Evolutionary conservation across 1,284 basidiomycete genomes (phyloP), one percentile per base, ranked within the genome.

Genomic region (Cryptococcus sp.): DNA sequence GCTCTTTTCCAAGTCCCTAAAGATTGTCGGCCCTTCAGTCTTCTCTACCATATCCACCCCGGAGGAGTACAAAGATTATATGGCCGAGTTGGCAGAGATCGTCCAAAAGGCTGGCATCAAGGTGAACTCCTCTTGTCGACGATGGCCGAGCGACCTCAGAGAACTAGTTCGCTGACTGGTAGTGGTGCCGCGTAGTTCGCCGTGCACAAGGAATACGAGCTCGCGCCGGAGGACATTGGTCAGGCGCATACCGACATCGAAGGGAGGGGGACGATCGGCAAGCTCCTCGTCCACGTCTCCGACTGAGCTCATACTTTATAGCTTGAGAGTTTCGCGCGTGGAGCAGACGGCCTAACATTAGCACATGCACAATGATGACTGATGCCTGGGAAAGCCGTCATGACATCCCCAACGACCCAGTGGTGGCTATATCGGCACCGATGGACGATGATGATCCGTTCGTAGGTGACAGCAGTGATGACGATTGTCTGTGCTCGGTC

Each of bases 1-100:
- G 68, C 83, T 97, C 20, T 80, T 82, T 0, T 81, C 85, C 61
- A 98, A 95, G 81, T 94, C 94, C 65, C 73, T 94, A 65, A 90
- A 87, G 62, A 79, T 92, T 36, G 75, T 86, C 46, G 84, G 89
- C 23, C 89, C 89, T 36, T 83, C 82, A 13, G 59, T 79, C 16
- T 62, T 52, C 53, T 68, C 87, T 67, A 91, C 91, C 72, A 79
- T 86, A 20, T 78, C 79, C 43, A 90, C 87, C 0, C 79, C 84
- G 11, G 86, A 87, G 59, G 91, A 94, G 75, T 82, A 83, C 44
- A 78, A 81, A 38, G 65, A 81, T 60, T 91, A 93, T 72, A 80
- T 84, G 4, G 78, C 78, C 21, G 82, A 87, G 71, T 78, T 94
- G 2, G 91, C 87, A 72, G 78, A 81, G 16, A 78, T 88, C 20